These are phyloP conservation scores for Pseudocercospora fijiensis DNA, from an alignment of 2,329 filamentous ascomycete genomes.

Conservation along the genomic window DNA sequence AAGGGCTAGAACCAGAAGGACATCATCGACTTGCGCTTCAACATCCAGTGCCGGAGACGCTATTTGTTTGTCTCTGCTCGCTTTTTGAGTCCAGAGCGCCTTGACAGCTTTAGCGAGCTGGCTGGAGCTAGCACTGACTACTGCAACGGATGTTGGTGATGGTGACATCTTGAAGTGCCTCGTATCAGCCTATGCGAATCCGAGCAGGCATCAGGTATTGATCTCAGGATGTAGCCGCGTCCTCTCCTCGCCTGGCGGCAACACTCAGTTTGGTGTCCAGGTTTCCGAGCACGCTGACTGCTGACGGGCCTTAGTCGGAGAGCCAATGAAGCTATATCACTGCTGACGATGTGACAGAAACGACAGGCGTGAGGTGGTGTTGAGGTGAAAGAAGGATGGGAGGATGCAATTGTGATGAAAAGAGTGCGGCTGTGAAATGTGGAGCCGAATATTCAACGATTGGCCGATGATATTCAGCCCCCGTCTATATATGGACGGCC, in stretches of 20 bases:
- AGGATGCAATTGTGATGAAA: neutral
- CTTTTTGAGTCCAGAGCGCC: slow-evolving; percentile 11
- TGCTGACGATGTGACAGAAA: neutral
- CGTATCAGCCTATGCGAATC: neutral
- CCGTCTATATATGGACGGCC: neutral
- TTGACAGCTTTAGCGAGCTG: slow-evolving; percentile 15
- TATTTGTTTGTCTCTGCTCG: slow-evolving; percentile 5
- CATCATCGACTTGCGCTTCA: slow-evolving; percentile 21
- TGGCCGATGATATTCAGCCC: neutral
- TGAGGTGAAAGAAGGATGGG: neutral
- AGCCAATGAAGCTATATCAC: neutral
- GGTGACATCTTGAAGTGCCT: neutral
- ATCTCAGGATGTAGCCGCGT: neutral
- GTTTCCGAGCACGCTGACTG: neutral
- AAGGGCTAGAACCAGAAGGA: slow-evolving; percentile 23
- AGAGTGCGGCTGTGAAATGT: slow-evolving; percentile 6
- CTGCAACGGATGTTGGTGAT: neutral
- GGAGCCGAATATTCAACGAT: neutral
- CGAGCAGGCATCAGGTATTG: neutral
- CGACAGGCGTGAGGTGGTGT: neutral
- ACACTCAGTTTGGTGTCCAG: neutral
- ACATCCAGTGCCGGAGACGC: slow-evolving; percentile 1
- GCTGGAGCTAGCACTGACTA: neutral
- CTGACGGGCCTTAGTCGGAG: neutral
- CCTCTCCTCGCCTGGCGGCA: neutral